Conservation (phyloP, 1,139 yeast species). For the Magnusiomyces suaveolens region DNA sequence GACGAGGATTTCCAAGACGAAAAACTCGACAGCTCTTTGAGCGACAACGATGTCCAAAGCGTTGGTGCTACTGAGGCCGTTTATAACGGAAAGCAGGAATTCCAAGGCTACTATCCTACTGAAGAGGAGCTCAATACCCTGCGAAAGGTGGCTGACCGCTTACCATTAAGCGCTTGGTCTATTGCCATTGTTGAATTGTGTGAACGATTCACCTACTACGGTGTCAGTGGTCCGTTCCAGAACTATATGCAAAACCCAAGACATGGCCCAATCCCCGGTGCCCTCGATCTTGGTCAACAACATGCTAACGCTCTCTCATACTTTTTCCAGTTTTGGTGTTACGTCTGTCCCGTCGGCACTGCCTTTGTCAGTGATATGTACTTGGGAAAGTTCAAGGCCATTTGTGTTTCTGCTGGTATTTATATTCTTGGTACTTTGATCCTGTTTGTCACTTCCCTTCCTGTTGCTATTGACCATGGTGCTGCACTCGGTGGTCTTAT, state of each 20-base stretch:
- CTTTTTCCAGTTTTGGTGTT: constrained; percentile 76
- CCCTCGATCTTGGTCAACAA: constrained; percentile 49
- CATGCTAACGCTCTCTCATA: constrained; percentile 52
- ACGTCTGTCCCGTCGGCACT: constrained; percentile 68
- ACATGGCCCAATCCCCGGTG: constrained; percentile 41
- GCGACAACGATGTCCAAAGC: background rate
- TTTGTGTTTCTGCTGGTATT: constrained; percentile 48
- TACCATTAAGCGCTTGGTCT: constrained; percentile 51
- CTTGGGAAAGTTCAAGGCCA: constrained; percentile 64
- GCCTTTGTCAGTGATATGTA: constrained; percentile 69
- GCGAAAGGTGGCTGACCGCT: constrained; percentile 35
- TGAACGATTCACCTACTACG: constrained; percentile 79
- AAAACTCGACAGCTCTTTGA: background rate
- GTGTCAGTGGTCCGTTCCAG: constrained; percentile 65
- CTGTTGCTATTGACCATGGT: constrained; percentile 44
- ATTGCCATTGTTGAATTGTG: constrained; percentile 73
- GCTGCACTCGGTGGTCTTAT: constrained; percentile 45
- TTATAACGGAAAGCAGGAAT: constrained; percentile 5
- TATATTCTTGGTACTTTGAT: constrained; percentile 55
- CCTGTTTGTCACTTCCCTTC: constrained; percentile 63
- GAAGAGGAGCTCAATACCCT: constrained; percentile 40
- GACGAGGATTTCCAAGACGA: background rate
- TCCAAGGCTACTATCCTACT: constrained; percentile 32
- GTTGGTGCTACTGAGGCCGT: constrained; percentile 5
- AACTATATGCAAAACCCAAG: constrained; percentile 56